A percentile compares a stretch with the other conserved stretches of the same genome.
Conservation (phyloP, 495 filamentous ascomycete genomes). For the Penicillium steckii region DNA sequence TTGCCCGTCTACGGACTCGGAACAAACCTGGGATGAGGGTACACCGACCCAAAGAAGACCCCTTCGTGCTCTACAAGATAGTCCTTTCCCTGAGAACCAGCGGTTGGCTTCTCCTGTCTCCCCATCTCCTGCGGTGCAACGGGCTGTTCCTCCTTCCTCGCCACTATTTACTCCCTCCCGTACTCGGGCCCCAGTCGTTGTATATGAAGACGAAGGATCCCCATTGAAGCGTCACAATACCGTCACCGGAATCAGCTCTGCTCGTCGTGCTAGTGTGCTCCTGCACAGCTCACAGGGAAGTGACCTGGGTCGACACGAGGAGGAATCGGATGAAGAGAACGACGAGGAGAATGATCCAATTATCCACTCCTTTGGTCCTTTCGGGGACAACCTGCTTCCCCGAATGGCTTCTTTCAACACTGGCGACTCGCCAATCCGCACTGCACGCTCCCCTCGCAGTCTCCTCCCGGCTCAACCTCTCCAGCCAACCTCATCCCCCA, state of each 20-base stretch:
- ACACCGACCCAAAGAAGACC: slow-evolving; percentile 37
- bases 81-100: slow-evolving; percentile 62
- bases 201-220: slow-evolving; percentile 60
- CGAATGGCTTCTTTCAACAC: slow-evolving; percentile 74
- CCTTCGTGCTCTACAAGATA: slow-evolving; percentile 46
- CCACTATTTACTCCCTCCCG: slow-evolving; percentile 40
- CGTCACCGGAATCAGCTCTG: slow-evolving; percentile 21
- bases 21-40: slow-evolving; percentile 67
- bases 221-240: slow-evolving; percentile 37
- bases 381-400: slow-evolving; percentile 75
- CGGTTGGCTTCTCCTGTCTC: slow-evolving; percentile 70
- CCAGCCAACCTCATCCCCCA: slow-evolving; percentile 37
- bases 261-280: slow-evolving; percentile 29
- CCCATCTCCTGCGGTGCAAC: slow-evolving; percentile 61
- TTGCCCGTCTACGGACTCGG: slow-evolving; percentile 60
- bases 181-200: slow-evolving; percentile 50
- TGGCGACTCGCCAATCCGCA: slow-evolving; percentile 51
- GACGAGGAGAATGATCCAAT: slow-evolving; percentile 94
- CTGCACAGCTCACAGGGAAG: slow-evolving; percentile 50
- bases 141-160: slow-evolving; percentile 43
- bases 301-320: slow-evolving; percentile 55
- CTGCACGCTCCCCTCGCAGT: slow-evolving; percentile 31
- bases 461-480: slow-evolving; percentile 34
- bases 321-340: slow-evolving; percentile 62
- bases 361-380: slow-evolving; percentile 85